Conservation (phyloP, 805 yeast species). For the Cyberlindnera maritima region DNA sequence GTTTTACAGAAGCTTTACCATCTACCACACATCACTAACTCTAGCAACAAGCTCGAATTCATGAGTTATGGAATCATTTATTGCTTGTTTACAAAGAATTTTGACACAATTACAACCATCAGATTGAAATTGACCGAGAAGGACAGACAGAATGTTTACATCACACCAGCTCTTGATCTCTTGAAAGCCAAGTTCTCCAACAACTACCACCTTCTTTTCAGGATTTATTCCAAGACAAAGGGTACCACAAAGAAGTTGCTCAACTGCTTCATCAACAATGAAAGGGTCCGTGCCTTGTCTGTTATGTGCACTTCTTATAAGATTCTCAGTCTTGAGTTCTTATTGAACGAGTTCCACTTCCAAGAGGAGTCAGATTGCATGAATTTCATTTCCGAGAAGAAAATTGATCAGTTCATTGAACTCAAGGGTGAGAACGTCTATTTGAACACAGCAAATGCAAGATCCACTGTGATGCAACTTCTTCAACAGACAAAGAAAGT, state of each 20-base stretch:
- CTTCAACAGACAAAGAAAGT: conserved; percentile 49
- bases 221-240: conserved; percentile 37
- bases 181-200: conserved; percentile 33
- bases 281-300: conserved; percentile 54
- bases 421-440: conserved; percentile 32
- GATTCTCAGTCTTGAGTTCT: conserved; percentile 38
- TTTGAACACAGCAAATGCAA: conserved; percentile 35
- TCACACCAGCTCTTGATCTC: conserved; percentile 29
- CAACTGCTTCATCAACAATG: conserved; percentile 53
- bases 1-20: conserved; percentile 66
- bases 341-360: conserved; percentile 41
- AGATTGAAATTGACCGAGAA: conserved; percentile 43
- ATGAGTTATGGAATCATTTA: conserved; percentile 71
- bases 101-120: conserved; percentile 28
- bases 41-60: conserved; percentile 56
- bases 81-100: conserved; percentile 68
- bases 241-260: conserved; percentile 45
- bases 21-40: conserved; percentile 32
- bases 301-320: conserved; percentile 57
- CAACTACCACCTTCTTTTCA: conserved; percentile 55
- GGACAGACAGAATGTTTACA: conserved; percentile 19
- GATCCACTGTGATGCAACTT: conserved; percentile 34
- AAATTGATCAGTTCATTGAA: conserved; percentile 35
- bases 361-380: conserved; percentile 35
- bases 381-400: conserved; percentile 41